Evolutionary conservation across 2,329 filamentous ascomycete genomes (phyloP), one percentile per base, ranked within the genome.

Genomic region (Epicoccum sorghinum): DNA sequence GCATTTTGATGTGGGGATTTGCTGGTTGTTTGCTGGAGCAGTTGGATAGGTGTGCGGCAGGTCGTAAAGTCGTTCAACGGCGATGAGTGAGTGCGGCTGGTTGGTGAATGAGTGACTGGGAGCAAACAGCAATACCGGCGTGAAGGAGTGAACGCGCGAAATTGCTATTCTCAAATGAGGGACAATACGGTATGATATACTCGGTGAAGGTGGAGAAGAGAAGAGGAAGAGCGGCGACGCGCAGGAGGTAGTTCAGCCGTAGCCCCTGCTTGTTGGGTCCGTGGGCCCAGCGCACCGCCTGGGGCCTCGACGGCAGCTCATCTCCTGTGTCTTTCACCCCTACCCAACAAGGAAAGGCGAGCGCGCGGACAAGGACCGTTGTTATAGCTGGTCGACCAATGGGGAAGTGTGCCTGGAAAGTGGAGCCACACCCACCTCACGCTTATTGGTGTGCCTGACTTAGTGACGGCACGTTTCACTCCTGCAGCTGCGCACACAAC

Each of bases 61-160:
- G 41, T 65, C 60, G 66, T 66, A 59, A 65, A 52, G 62, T 65
- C 61, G 66, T 67, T 68, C 57, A 64, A 65, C 63, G 61, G 59
- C 60, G 65, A 54, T 47, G 55, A 42, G 18, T 42, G 35, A 41
- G 48, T 41, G 35, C 40, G 46, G 52, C 49, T 49, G 32, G 42
- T 47, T 52, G 47, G 46, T 56, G 57, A 70, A 71, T 64, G 69
- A 70, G 60, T 65, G 70, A 69, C 64, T 66, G 60, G 35, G 60
- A 46, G 61, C 57, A 52, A 60, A 55, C 54, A 65, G 58, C 55
- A 64, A 66, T 59, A 61, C 64, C 55, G 60, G 69, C 71, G 70
- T 74, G 61, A 74, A 73, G 52, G 71, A 74, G 69, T 74, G 71
- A 72, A 74, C 71, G 71, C 70, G 69, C 61, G 67, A 69, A 64